Evolutionary conservation across 495 filamentous ascomycete species (phyloP).

Genomic region (Aspergillus campestris): DNA sequence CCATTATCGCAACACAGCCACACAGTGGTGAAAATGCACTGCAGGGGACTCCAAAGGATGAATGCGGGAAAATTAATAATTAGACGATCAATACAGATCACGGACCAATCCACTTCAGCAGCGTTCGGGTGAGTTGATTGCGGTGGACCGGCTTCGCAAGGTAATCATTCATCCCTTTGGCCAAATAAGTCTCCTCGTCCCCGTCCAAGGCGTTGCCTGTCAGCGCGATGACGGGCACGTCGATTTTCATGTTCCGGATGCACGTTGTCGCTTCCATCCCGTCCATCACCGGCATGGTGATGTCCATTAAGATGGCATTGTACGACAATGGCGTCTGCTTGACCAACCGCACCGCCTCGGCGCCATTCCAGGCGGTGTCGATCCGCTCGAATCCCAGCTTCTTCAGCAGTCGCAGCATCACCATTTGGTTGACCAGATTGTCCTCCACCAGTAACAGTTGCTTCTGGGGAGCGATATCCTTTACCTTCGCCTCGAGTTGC

Average conservation of each 20-base stretch:
- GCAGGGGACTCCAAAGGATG: too few relatives aligned
- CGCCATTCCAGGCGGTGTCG: slow-evolving; percentile 47
- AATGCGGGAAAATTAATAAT: too few relatives aligned
- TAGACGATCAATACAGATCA: not conserved
- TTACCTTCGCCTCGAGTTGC: slow-evolving; percentile 12
- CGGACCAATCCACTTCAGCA: slow-evolving; percentile 33
- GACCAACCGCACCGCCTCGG: slow-evolving; percentile 46
- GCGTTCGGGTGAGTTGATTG: slow-evolving; percentile 24
- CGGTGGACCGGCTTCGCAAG: slow-evolving; percentile 52
- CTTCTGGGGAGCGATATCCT: slow-evolving; percentile 33
- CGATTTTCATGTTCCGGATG: slow-evolving; percentile 46
- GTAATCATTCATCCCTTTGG: slow-evolving; percentile 56
- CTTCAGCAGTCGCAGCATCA: slow-evolving; percentile 51
- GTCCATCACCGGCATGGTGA: slow-evolving; percentile 68
- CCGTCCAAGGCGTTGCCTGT: slow-evolving; percentile 57
- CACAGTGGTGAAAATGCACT: too few relatives aligned
- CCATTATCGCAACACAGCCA: too few relatives aligned
- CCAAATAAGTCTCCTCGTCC: slow-evolving; percentile 48
- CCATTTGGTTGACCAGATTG: slow-evolving; percentile 55
- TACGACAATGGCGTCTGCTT: slow-evolving; percentile 42
- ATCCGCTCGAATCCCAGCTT: slow-evolving; percentile 46
- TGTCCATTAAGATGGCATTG: slow-evolving; percentile 51
- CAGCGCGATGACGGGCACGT: slow-evolving; percentile 54
- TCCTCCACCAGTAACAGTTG: slow-evolving; percentile 50
- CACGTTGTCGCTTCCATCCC: slow-evolving; percentile 54